Percentiles rank a stretch among this genome's conserved stretches.
Evolutionary conservation across 164 flowering plant genomes (phyloP).

Genomic region (Pachysandra terminalis): DNA sequence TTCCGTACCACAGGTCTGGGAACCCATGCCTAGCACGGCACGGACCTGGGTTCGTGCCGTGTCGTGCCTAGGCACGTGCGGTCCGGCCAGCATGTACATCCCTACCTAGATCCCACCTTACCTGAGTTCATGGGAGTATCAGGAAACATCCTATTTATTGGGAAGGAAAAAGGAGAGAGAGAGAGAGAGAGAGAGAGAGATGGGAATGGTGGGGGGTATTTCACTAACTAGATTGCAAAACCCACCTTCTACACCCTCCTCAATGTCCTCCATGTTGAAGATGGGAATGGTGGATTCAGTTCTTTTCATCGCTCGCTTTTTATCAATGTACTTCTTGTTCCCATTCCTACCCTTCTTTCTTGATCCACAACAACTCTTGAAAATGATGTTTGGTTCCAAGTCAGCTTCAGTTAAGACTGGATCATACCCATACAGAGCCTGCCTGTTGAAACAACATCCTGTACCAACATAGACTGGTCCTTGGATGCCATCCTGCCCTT

Average conservation of each 20-base stretch:
- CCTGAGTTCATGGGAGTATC: too few species aligned
- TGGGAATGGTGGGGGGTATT: too few species aligned
- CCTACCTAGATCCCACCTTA: too few species aligned
- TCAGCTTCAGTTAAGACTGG: constrained; percentile 91
- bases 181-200: too few species aligned
- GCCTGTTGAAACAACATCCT: constrained; percentile 96
- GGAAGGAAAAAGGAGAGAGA: too few species aligned
- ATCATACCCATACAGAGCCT: constrained; percentile 96
- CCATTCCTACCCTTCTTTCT: constrained; percentile 72
- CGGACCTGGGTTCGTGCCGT: too few species aligned
- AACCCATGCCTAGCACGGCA: too few species aligned
- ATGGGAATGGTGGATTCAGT: constrained; percentile 86
- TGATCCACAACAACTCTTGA: constrained; percentile 89
- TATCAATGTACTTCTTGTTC: constrained; percentile 70
- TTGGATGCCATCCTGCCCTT: constrained; percentile 94
- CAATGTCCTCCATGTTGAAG: constrained; percentile 91
- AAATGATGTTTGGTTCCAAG: constrained; percentile 84
- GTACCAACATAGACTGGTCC: constrained; percentile 99
- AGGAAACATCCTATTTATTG: too few species aligned
- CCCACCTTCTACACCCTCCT: constrained; percentile 92
- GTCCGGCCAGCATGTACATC: too few species aligned
- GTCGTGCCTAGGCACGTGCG: too few species aligned
- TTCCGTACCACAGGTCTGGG: too few species aligned
- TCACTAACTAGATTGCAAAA: not conserved
- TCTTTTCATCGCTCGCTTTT: constrained; percentile 63